Percentiles rank a stretch among this genome's conserved stretches.
These are phyloP conservation scores for Gonapodya prolifera DNA, from an alignment of 192 early-diverging fungal species.

Conservation along the genomic window DNA sequence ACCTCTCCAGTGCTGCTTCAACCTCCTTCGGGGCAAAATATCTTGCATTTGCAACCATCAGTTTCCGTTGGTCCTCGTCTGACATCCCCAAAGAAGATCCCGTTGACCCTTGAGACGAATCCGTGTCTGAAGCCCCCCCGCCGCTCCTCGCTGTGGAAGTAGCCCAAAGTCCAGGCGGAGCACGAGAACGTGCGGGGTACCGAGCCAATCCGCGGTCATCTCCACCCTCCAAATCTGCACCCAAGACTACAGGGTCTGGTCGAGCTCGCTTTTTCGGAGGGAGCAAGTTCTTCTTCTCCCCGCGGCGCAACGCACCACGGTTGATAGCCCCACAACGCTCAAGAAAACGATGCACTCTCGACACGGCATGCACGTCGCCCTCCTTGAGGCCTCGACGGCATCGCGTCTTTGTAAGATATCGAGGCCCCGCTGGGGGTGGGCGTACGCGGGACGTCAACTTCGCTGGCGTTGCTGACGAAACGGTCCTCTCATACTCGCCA, in stretches of 20 bases:
- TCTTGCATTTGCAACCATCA: not conserved
- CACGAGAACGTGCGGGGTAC: not conserved
- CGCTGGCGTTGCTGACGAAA: not conserved
- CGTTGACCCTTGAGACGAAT: not conserved
- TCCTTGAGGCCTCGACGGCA: slow-evolving; percentile 58
- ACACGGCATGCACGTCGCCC: slow-evolving; percentile 86
- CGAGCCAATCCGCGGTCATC: not conserved
- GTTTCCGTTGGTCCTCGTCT: not conserved
- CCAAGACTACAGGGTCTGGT: no score
- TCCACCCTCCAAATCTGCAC: not conserved
- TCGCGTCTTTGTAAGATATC: slow-evolving; percentile 74
- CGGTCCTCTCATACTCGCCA: not conserved
- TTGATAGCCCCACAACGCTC: slow-evolving; percentile 72
- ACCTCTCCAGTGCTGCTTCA: slow-evolving; percentile 21
- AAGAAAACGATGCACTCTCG: slow-evolving; percentile 71
- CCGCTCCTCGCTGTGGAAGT: not conserved
- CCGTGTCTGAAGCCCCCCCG: not conserved
- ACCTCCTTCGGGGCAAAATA: not conserved
- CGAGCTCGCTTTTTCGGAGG: not conserved
- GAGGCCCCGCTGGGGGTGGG: slow-evolving; percentile 14
- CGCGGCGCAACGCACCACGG: slow-evolving; percentile 27
- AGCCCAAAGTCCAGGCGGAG: not conserved
- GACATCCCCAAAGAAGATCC: not conserved
- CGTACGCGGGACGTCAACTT: not conserved
- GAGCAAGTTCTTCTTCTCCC: slow-evolving; percentile 10